phyloP scores from a whole-genome alignment of 1,284 basidiomycete genomes.

The Pholiota adiposa region DNA sequence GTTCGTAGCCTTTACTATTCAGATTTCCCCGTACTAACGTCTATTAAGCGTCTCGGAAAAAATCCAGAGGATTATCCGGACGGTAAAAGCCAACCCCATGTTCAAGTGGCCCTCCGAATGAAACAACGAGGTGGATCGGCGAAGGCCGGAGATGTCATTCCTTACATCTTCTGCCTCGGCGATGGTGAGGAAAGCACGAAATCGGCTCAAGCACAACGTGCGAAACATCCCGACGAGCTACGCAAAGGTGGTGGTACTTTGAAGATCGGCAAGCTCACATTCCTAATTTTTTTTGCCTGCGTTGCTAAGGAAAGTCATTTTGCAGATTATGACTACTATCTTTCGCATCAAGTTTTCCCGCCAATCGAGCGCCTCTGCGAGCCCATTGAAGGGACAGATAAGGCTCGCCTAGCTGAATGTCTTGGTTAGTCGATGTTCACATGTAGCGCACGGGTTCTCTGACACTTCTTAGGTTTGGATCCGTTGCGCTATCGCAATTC shows the following conservation, averaged over 20 bases:
- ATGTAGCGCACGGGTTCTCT: background rate
- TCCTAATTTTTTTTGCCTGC: background rate
- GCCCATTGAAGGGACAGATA: constrained; percentile 95
- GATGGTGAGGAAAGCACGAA: constrained; percentile 78
- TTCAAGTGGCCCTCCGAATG: constrained; percentile 94
- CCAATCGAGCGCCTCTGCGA: constrained; percentile 96
- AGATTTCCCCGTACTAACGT: background rate
- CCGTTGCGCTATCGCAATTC: constrained; percentile 73
- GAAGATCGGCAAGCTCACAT: constrained; percentile 65
- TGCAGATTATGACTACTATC: constrained; percentile 90
- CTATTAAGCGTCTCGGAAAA: constrained; percentile 82
- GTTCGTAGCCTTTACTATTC: constrained; percentile 40
- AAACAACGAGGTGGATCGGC: constrained; percentile 84
- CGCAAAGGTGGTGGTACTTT: constrained; percentile 69
- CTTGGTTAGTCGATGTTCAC: constrained; percentile 62
- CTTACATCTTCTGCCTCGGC: constrained; percentile 92
- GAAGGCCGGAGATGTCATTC: constrained; percentile 90
- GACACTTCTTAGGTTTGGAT: constrained; percentile 70
- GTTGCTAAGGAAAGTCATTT: too few species aligned
- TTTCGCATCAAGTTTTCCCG: constrained; percentile 91
- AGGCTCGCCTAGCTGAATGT: constrained; percentile 90
- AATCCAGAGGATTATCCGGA: constrained; percentile 97
- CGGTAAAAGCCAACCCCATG: constrained; percentile 93
- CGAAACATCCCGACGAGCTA: constrained; percentile 94
- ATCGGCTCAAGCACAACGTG: constrained; percentile 86